These are phyloP conservation scores for Paramecium caudatum DNA, from an alignment of 73 alveolate species.

Conservation along the genomic window DNA sequence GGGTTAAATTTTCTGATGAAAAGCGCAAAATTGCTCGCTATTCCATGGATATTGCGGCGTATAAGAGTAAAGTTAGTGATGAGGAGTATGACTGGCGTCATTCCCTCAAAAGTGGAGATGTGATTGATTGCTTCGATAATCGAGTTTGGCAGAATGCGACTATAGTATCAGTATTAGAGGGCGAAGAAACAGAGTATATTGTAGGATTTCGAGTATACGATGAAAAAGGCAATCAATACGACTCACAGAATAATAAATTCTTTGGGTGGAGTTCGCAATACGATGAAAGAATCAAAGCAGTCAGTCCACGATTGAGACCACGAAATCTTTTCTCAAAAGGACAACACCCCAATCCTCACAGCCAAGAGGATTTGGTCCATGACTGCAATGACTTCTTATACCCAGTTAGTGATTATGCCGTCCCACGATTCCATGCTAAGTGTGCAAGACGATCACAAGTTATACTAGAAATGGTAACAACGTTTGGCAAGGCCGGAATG, in stretches of 20 bases:
- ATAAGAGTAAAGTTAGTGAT: conserved; percentile 72
- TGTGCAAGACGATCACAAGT: conserved; percentile 77
- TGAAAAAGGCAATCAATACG: conserved; percentile 83
- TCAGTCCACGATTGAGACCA: conserved; percentile 82
- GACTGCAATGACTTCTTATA: conserved; percentile 81
- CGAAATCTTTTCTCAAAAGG: not conserved
- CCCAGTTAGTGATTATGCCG: conserved; percentile 78
- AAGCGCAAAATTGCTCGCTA: conserved; percentile 63
- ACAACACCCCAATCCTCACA: not conserved
- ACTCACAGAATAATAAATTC: conserved; percentile 80
- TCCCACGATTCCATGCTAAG: conserved; percentile 81
- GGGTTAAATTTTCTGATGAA: conserved; percentile 67
- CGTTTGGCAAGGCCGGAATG: conserved; percentile 81
- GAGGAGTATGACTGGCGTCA: conserved; percentile 83
- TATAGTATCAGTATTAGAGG: conserved; percentile 42
- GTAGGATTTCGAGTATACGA: conserved; percentile 88
- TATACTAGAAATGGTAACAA: conserved; percentile 78
- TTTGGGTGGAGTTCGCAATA: conserved; percentile 90
- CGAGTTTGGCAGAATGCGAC: conserved; percentile 76
- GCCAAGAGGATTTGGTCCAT: conserved; percentile 77
- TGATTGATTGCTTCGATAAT: conserved; percentile 87
- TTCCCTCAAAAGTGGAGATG: conserved; percentile 80
- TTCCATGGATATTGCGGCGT: conserved; percentile 78
- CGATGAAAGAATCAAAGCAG: conserved; percentile 90
- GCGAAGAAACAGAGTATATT: not conserved